These are phyloP conservation scores for Mrakia gelida DNA, from an alignment of 768 basidiomycete genomes.

Conservation along the genomic window DNA sequence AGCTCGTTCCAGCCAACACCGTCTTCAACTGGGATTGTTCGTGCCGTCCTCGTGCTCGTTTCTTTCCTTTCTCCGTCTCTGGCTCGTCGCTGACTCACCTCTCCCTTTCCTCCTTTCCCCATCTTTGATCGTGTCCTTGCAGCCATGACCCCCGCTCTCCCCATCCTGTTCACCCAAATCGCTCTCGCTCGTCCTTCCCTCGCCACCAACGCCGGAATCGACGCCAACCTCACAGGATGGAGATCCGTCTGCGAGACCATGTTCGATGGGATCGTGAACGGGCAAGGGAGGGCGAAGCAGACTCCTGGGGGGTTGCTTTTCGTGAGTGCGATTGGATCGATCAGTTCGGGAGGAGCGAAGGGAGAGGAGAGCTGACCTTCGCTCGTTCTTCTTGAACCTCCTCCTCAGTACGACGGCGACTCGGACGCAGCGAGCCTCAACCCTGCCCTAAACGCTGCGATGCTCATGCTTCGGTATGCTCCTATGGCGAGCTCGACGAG, in stretches of 20 bases:
- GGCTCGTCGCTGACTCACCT: conserved; percentile 52
- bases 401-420: conserved; percentile 75
- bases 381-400: too few relatives aligned
- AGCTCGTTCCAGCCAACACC: conserved; percentile 52
- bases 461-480: conserved; percentile 73
- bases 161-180: conserved; percentile 71
- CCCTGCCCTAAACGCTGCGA: conserved; percentile 79
- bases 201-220: conserved; percentile 45
- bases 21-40: conserved; percentile 86
- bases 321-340: conserved; percentile 3
- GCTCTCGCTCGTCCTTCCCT: conserved; percentile 56
- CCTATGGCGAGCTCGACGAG: conserved; percentile 61
- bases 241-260: conserved; percentile 64
- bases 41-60: conserved; percentile 54
- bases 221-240: conserved; percentile 61
- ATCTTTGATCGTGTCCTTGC: background rate
- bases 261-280: conserved; percentile 66
- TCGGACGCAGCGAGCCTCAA: conserved; percentile 71
- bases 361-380: background rate
- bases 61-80: conserved; percentile 60
- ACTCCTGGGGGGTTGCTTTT: conserved; percentile 55
- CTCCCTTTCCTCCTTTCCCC: conserved; percentile 32
- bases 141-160: conserved; percentile 58
- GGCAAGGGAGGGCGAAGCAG: conserved; percentile 53
- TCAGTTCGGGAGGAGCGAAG: background rate